A percentile compares a stretch with the other conserved stretches of the same genome.
phyloP scores from a whole-genome alignment of 352 stramenopile genomes.

The Pythium insidiosum region DNA sequence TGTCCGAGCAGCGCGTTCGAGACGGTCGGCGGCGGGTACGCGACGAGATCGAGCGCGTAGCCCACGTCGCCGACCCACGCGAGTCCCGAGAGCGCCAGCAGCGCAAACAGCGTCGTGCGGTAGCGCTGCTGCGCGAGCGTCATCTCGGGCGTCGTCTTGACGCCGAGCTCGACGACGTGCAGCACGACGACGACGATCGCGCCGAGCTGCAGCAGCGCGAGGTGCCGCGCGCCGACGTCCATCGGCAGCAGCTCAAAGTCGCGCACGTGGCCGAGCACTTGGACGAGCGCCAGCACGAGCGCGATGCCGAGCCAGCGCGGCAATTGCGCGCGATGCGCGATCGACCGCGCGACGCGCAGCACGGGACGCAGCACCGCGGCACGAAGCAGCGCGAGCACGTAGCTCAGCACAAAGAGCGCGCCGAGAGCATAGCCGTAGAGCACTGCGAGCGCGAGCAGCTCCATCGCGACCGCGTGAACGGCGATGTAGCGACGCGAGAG shows the following conservation, averaged over 20 bases:
- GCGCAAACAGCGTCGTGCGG: conserved; percentile 43
- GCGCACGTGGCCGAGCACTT: conserved; percentile 29
- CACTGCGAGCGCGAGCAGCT: conserved; percentile 21
- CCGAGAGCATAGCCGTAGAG: conserved; percentile 54
- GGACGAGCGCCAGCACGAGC: conserved; percentile 26
- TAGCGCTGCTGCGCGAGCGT: conserved; percentile 45
- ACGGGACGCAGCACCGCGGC: conserved; percentile 34
- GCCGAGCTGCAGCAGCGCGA: conserved; percentile 41
- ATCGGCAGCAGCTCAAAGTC: conserved; percentile 20
- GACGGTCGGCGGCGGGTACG: conserved; percentile 26
- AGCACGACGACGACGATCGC: conserved; percentile 33
- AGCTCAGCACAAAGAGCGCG: conserved; percentile 33
- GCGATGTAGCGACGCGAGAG: conserved; percentile 4
- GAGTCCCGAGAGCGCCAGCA: conserved; percentile 44
- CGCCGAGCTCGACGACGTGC: conserved; percentile 42
- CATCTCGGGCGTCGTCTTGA: conserved; percentile 19
- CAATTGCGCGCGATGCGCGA: conserved; percentile 11
- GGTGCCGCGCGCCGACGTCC: conserved; percentile 22
- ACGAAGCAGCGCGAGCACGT: conserved; percentile 25
- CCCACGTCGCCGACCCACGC: conserved; percentile 60
- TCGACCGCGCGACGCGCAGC: conserved; percentile 6
- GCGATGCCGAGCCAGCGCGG: conserved; percentile 41
- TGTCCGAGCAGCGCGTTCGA: conserved; percentile 39
- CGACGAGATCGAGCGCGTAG: conserved; percentile 41
- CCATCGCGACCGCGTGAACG: not conserved